A percentile compares a stretch with the other conserved stretches of the same genome.
These are phyloP conservation scores for Cercospora zeina DNA, from an alignment of 2,329 filamentous ascomycete species.

Conservation along the genomic window DNA sequence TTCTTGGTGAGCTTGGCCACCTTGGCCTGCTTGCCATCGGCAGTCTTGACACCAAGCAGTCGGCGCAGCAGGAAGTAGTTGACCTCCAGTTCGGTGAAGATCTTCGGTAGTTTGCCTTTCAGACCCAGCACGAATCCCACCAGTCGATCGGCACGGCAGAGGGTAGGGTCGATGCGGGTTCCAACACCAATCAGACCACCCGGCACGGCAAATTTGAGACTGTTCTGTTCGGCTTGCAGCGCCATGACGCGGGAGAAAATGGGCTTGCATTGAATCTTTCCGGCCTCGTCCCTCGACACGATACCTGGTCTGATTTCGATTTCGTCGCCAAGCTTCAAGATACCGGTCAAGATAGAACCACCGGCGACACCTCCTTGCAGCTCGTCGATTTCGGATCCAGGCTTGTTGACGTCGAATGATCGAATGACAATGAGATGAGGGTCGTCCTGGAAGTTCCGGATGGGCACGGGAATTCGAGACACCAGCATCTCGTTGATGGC, in stretches of 20 bases:
- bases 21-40: slow-evolving; percentile 98
- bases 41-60: slow-evolving; percentile 93
- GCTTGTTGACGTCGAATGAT: slow-evolving; percentile 99
- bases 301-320: slow-evolving; percentile 99
- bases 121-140: slow-evolving; percentile 97
- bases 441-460: slow-evolving; percentile 84
- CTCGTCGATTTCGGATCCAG: slow-evolving; percentile 96
- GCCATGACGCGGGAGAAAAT: slow-evolving; percentile 95
- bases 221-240: slow-evolving; percentile 96
- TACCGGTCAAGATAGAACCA: slow-evolving; percentile 93
- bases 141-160: slow-evolving; percentile 97
- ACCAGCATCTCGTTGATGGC: slow-evolving; percentile 95
- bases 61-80: slow-evolving; percentile 98
- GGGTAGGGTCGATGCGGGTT: slow-evolving; percentile 93
- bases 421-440: slow-evolving; percentile 99
- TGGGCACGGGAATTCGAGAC: slow-evolving; percentile 88
- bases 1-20: slow-evolving; percentile 98
- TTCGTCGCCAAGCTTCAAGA: slow-evolving; percentile 94
- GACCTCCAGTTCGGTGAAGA: slow-evolving; percentile 97
- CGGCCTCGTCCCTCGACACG: slow-evolving; percentile 89
- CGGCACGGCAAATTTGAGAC: slow-evolving; percentile 96
- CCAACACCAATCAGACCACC: slow-evolving; percentile 98
- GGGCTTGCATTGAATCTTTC: slow-evolving; percentile 91
- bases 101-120: slow-evolving; percentile 88
- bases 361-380: slow-evolving; percentile 98